These are phyloP conservation scores for Lecanoromycetidae sp. DNA, from an alignment of 2,329 filamentous ascomycete species.

Conservation along the genomic window DNA sequence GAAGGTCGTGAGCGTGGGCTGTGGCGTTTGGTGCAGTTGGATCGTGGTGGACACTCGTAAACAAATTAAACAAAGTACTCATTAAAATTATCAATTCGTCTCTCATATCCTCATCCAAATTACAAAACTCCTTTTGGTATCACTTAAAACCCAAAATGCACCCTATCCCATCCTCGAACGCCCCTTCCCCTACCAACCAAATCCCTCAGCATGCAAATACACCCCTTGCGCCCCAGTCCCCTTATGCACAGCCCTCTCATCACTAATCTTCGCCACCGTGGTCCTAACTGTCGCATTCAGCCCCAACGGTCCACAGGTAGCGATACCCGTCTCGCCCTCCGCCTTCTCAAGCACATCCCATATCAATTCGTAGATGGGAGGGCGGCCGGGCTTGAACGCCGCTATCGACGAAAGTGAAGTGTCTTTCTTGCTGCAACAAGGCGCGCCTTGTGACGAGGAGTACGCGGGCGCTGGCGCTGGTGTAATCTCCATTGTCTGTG, in stretches of 20 bases:
- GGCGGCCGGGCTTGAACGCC: conserved; percentile 2
- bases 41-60: conserved; percentile 4
- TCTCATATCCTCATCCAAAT: no score
- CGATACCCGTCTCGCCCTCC: conserved; percentile 49
- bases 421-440: conserved; percentile 6
- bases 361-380: conserved; percentile 26
- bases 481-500: neutral
- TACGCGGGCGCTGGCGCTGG: neutral
- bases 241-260: conserved; percentile 56
- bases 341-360: conserved; percentile 45
- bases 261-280: conserved; percentile 44
- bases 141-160: no score
- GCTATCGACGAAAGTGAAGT: conserved; percentile 2
- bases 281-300: conserved; percentile 44
- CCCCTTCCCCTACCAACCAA: conserved; percentile 31
- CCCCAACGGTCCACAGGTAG: conserved; percentile 48
- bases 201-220: conserved; percentile 47
- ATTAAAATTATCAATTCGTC: no score
- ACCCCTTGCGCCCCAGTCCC: conserved; percentile 55
- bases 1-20: conserved; percentile 3
- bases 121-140: no score
- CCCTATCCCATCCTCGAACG: neutral
- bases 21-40: conserved; percentile 10
- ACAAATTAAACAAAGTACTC: neutral
- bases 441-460: neutral